phyloP scores from a whole-genome alignment of 139 green algal genomes.

The Auxenochlorella pyrenoidosa region DNA sequence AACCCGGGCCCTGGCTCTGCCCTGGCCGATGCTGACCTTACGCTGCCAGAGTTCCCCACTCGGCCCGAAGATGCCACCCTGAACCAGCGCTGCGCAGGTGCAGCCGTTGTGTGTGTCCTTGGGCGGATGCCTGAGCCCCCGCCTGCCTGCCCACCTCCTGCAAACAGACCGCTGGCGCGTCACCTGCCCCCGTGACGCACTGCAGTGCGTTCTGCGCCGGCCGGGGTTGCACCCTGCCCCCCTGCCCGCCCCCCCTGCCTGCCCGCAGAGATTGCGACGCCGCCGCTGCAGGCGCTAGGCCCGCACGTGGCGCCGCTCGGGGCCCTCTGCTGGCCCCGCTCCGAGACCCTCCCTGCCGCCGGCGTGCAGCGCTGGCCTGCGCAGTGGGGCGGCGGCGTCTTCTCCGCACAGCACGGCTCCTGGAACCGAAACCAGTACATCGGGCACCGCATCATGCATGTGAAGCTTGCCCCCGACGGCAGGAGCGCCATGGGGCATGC shows the following conservation, averaged over 20 bases:
- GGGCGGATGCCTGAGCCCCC: no score
- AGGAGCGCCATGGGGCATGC: background rate
- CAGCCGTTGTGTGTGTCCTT: background rate
- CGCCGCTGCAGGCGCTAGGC: constrained; percentile 1
- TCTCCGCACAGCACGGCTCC: background rate
- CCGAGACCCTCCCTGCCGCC: no score
- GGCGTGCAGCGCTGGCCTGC: background rate
- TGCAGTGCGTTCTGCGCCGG: no score
- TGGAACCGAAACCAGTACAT: background rate
- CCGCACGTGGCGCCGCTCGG: background rate
- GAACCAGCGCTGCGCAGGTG: background rate
- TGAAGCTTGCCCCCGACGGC: background rate
- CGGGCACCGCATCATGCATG: background rate
- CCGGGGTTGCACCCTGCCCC: no score
- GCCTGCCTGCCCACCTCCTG: background rate
- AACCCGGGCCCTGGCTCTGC: background rate
- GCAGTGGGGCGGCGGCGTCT: background rate
- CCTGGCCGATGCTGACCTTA: background rate
- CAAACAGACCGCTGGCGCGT: no score
- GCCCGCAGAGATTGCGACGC: background rate
- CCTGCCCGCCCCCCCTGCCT: background rate
- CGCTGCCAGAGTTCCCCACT: background rate
- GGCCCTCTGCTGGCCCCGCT: background rate
- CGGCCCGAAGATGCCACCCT: background rate
- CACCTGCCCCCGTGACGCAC: no score